Percentiles rank a stretch among this genome's conserved stretches.
Conservation (phyloP, 768 basidiomycete species). For the Thelephora aurantiotincta region DNA sequence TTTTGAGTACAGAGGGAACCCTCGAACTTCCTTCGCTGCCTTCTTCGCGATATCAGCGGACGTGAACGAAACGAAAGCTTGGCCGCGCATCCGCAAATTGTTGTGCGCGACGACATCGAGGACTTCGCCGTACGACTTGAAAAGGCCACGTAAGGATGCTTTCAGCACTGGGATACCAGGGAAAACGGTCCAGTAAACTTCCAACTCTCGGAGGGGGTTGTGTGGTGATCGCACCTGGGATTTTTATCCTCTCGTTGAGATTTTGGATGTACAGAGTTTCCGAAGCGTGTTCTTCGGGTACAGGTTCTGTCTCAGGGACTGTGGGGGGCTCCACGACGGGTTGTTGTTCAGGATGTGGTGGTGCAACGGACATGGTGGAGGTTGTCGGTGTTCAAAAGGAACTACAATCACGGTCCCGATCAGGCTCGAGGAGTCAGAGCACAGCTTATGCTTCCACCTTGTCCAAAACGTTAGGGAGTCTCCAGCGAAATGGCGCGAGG, state of each 20-base stretch:
- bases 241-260: constrained; percentile 86
- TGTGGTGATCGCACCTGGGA: constrained; percentile 34
- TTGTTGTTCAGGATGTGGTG: background rate
- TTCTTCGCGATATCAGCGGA: constrained; percentile 71
- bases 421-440: too few species aligned
- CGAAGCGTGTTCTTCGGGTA: constrained; percentile 34
- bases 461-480: too few species aligned
- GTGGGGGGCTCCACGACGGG: constrained; percentile 6
- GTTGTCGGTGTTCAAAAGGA: too few species aligned
- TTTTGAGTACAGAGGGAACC: constrained; percentile 92
- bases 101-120: constrained; percentile 90
- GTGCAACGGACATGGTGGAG: background rate
- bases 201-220: background rate
- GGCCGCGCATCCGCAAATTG: constrained; percentile 95
- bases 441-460: too few species aligned
- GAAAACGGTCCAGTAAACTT: background rate
- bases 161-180: constrained; percentile 52
- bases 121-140: constrained; percentile 88
- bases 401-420: too few species aligned
- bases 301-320: constrained; percentile 7
- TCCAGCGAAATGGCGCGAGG: too few species aligned
- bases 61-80: constrained; percentile 92
- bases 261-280: constrained; percentile 96
- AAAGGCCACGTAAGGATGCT: constrained; percentile 72
- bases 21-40: constrained; percentile 84